Conservation (phyloP, 169 alveolate genomes). For the Eimeria praecox region DNA sequence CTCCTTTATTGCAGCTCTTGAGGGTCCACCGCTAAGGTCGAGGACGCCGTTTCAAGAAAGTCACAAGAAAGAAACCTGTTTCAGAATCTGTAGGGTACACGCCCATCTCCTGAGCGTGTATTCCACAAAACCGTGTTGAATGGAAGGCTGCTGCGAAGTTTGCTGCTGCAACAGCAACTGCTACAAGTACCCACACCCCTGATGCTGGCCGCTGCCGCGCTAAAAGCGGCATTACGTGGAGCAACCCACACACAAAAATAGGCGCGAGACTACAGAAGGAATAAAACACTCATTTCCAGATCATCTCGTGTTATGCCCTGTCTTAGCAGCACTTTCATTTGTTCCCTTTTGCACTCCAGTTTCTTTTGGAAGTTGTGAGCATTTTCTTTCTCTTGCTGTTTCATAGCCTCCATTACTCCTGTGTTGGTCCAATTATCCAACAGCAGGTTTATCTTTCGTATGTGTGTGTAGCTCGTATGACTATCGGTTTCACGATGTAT, state of each 20-base stretch:
- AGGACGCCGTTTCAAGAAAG: no score
- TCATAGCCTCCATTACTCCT: background rate
- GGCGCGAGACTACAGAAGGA: background rate
- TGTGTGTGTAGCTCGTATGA: background rate
- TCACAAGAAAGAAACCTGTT: no score
- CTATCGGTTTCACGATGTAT: background rate
- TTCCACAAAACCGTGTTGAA: background rate
- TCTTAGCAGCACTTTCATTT: background rate
- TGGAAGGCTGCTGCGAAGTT: background rate
- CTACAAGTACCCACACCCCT: background rate
- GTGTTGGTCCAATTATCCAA: background rate
- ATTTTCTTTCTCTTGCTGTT: background rate
- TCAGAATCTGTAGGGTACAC: no score
- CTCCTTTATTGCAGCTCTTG: no score
- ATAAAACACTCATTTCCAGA: background rate
- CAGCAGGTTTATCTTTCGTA: background rate
- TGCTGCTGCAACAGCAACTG: background rate
- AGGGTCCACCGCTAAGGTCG: no score
- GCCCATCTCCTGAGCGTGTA: background rate
- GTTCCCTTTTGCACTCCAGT: background rate
- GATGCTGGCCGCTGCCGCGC: background rate
- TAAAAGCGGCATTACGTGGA: background rate
- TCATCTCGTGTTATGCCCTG: background rate
- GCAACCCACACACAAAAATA: background rate
- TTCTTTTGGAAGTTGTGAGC: background rate